phyloP scores from a whole-genome alignment of 768 basidiomycete species.

The Rhizopogon vesiculosus region DNA sequence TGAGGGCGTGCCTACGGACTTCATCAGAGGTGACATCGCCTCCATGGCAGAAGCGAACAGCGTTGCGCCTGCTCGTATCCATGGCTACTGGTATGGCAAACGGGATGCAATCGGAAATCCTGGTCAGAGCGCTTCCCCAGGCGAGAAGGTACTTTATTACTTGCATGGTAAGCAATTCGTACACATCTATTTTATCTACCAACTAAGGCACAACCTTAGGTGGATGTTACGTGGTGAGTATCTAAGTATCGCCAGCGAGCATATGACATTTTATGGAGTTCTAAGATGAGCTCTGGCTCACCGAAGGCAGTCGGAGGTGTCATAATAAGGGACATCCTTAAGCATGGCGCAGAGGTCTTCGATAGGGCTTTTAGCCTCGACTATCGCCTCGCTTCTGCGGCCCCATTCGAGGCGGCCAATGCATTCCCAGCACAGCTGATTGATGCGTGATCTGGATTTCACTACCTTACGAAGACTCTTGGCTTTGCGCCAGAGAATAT shows the following conservation, averaged over 20 bases:
- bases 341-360: conserved; percentile 2
- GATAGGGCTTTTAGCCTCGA: conserved; percentile 14
- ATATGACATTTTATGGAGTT: background rate
- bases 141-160: conserved; percentile 29
- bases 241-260: background rate
- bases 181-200: background rate
- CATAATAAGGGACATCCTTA: background rate
- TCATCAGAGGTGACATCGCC: conserved; percentile 26
- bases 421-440: conserved; percentile 34
- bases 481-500: conserved; percentile 26
- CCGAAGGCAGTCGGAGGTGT: background rate
- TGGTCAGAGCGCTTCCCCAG: conserved; percentile 16
- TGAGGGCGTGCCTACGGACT: conserved; percentile 22
- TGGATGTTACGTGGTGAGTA: conserved; percentile 1
- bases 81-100: conserved; percentile 32
- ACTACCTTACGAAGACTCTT: conserved; percentile 27
- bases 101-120: conserved; percentile 11
- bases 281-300: background rate
- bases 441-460: conserved; percentile 32
- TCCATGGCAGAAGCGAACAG: conserved; percentile 21
- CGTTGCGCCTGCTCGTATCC: conserved; percentile 23
- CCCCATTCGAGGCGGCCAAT: conserved; percentile 9
- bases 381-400: conserved; percentile 27
- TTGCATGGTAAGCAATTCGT: conserved; percentile 21
- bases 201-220: background rate